Evolutionary conservation across 2,329 filamentous ascomycete genomes (phyloP).

Genomic region (Colletotrichum liaoningense): DNA sequence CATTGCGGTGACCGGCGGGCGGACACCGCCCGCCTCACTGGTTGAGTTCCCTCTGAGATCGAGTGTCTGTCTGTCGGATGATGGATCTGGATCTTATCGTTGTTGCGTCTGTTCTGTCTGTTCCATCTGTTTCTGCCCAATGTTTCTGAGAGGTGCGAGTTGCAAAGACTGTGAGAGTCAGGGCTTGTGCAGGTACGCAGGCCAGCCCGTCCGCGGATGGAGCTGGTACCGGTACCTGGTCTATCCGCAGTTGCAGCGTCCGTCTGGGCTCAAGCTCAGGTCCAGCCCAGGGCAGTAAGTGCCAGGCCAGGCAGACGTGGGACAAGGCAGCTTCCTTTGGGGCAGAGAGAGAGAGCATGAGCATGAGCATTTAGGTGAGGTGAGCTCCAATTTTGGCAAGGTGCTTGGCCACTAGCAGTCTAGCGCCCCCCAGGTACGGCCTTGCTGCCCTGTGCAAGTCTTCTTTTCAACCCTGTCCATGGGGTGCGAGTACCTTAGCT

Average conservation of each 20-base stretch:
- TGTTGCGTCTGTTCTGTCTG: too few species aligned
- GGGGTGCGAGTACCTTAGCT: neutral
- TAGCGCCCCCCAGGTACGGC: neutral
- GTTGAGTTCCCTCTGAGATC: neutral
- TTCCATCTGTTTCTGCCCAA: neutral
- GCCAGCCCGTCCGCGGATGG: conserved; percentile 8
- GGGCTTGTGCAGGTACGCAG: conserved; percentile 31
- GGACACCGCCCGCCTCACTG: neutral
- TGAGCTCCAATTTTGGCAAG: neutral
- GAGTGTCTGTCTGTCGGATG: neutral
- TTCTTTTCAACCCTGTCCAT: neutral
- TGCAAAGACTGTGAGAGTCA: neutral
- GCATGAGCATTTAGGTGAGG: neutral
- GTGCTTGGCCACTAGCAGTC: neutral
- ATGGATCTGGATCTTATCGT: too few species aligned
- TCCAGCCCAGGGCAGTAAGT: neutral
- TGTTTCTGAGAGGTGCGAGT: neutral
- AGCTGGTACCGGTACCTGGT: conserved; percentile 20
- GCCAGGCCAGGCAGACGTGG: neutral
- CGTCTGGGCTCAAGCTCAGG: neutral
- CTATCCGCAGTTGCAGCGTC: neutral
- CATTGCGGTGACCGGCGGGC: conserved; percentile 25
- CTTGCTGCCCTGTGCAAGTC: neutral
- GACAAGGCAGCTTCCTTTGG: neutral
- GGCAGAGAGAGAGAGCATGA: neutral